Base-by-base conservation (phyloP, 495 filamentous ascomycete species). In the Annulohypoxylon moriforme region DNA sequence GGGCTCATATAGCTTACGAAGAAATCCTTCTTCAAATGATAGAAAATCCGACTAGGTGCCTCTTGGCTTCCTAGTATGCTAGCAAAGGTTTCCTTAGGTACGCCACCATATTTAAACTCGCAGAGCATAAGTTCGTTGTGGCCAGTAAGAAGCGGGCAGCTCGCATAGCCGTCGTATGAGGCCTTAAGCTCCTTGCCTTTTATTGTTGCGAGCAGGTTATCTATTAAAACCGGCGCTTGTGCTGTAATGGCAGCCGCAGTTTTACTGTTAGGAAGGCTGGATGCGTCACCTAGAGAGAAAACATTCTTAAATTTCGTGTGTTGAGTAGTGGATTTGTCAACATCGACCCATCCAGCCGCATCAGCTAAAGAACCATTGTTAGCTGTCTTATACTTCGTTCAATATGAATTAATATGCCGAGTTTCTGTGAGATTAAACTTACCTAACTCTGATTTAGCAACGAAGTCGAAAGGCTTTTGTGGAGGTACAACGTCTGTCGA, bases 91-190 rank as follows among this genome's bases (percentile, higher is more conserved):
- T 92, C 90, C 81, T 91, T 90, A 4, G 90, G 90, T 68, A 82
- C 85, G 10, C 88, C 89, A n/a, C 86, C 90, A 64, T 92, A 92
- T 84, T 89, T 91, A 81, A 92, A 92, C 80, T 92, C 90, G 14
- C 88, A 88, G 42, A 92, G 83, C 50, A 92, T 81, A 13, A 92
- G 88, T 80, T 92, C 90, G 59, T 85, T 85, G 68, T 91, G 89
- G 68, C 89, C 85, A 0, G 88, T 90, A 70, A 87, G 53, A n/a
- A 92, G 82, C 24, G 90, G 90, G 78, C 90, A 92, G 1, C 88
- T 90, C 0, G 90, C 89, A 76, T 92, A 92, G 7, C 90, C 90
- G 61, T 92, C 90, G 62, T 92, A 92, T 4, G 47, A 56, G 0
- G 81, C 81, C 57, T 84, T 79, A 0, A 74, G 71, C 65, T 85